A percentile compares a stretch with the other conserved stretches of the same genome.
phyloP scores from a whole-genome alignment of 1,139 yeast genomes.

The Debaryomyces nepalensis region DNA sequence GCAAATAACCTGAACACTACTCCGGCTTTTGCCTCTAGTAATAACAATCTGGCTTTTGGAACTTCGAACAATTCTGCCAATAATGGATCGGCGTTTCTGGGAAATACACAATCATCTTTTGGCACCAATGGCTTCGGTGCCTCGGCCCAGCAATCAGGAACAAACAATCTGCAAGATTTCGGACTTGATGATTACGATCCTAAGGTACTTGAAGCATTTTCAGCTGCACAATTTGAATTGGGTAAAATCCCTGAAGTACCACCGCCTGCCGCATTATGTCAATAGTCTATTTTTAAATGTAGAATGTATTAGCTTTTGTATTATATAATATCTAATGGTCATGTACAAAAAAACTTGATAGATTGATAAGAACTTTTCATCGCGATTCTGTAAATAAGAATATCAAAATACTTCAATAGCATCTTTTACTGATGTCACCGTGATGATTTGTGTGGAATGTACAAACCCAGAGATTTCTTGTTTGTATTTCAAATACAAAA shows the following conservation, averaged over 20 bases:
- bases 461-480: constrained; percentile 59
- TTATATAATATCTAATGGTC: not conserved
- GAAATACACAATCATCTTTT: constrained; percentile 7
- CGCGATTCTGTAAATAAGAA: constrained; percentile 1
- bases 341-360: not conserved
- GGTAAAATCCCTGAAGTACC: constrained; percentile 80
- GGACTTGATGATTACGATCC: constrained; percentile 24
- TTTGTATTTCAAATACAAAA: constrained; percentile 73
- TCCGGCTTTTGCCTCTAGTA: constrained; percentile 10
- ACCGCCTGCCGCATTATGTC: constrained; percentile 59
- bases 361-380: not conserved
- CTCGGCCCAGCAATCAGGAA: constrained; percentile 5
- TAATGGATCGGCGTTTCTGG: constrained; percentile 7
- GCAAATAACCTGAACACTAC: constrained; percentile 6
- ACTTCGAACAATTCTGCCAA: constrained; percentile 9
- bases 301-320: constrained; percentile 1
- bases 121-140: not conserved
- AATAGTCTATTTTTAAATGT: not conserved
- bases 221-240: constrained; percentile 53
- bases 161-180: constrained; percentile 6
- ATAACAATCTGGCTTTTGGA: constrained; percentile 10
- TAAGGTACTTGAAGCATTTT: constrained; percentile 53
- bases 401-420: not conserved
- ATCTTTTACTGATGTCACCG: not conserved
- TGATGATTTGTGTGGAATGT: constrained; percentile 92